Conservation (phyloP, 495 filamentous ascomycete genomes). For the Penicillium taxi region DNA sequence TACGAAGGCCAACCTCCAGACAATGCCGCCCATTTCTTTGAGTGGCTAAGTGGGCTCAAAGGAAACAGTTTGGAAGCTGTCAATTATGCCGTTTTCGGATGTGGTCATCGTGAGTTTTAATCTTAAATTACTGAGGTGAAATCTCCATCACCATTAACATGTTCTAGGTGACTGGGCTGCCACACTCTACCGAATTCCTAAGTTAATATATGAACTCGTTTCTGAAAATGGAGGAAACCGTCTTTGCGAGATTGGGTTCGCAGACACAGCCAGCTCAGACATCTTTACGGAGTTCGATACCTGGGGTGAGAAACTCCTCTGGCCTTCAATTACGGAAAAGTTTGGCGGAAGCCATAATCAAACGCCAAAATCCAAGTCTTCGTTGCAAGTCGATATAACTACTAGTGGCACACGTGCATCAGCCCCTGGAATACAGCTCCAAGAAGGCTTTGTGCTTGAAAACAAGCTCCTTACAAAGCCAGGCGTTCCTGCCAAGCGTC, state of each 20-base stretch:
- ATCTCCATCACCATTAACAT: too few species aligned
- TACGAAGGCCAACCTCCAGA: slow-evolving; percentile 73
- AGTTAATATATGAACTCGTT: slow-evolving; percentile 47
- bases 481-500: slow-evolving; percentile 51
- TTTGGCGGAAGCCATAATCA: slow-evolving; percentile 28
- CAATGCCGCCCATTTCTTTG: slow-evolving; percentile 61
- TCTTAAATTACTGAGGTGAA: not conserved
- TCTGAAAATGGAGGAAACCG: slow-evolving; percentile 44
- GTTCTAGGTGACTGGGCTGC: slow-evolving; percentile 51
- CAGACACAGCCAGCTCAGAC: slow-evolving; percentile 55
- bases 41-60: slow-evolving; percentile 52
- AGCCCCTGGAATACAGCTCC: slow-evolving; percentile 57
- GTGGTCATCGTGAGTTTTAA: slow-evolving; percentile 29
- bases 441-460: slow-evolving; percentile 51
- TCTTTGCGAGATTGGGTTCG: slow-evolving; percentile 48
- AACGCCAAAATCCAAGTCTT: slow-evolving; percentile 23
- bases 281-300: slow-evolving; percentile 65
- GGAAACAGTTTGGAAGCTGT: slow-evolving; percentile 43
- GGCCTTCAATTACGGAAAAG: slow-evolving; percentile 51
- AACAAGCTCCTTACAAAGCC: slow-evolving; percentile 47
- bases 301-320: slow-evolving; percentile 59
- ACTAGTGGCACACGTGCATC: slow-evolving; percentile 50
- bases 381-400: slow-evolving; percentile 48
- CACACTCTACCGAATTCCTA: slow-evolving; percentile 69
- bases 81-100: slow-evolving; percentile 57